These are phyloP conservation scores for Metroxylon sagu DNA, from an alignment of 176 grass and related monocot genomes.

Conservation along the genomic window DNA sequence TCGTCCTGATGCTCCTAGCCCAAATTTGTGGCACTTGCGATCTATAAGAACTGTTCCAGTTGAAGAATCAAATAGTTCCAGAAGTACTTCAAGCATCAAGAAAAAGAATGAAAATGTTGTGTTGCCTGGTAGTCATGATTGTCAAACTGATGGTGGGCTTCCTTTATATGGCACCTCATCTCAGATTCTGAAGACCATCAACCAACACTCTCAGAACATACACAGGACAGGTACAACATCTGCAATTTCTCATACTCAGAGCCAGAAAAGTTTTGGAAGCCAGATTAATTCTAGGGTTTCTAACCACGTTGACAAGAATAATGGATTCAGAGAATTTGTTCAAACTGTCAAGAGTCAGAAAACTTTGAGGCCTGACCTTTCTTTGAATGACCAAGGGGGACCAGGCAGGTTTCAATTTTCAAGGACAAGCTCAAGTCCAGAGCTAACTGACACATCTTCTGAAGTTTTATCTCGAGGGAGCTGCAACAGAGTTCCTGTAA, in stretches of 20 bases:
- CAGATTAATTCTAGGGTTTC: slow-evolving; percentile 33
- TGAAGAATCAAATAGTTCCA: slow-evolving; percentile 38
- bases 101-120: slow-evolving; percentile 31
- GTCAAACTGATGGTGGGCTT: slow-evolving; percentile 1
- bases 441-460: slow-evolving; percentile 56
- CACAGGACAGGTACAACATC: slow-evolving; percentile 22
- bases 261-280: slow-evolving; percentile 30
- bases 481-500: slow-evolving; percentile 29
- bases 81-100: slow-evolving; percentile 23
- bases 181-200: slow-evolving; percentile 33
- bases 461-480: slow-evolving; percentile 46
- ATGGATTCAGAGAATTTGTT: slow-evolving; percentile 35
- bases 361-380: slow-evolving; percentile 29
- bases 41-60: slow-evolving; percentile 25
- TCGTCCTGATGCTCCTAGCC: slow-evolving; percentile 43
- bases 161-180: slow-evolving; percentile 7
- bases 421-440: slow-evolving; percentile 77
- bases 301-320: slow-evolving; percentile 55
- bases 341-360: slow-evolving; percentile 43
- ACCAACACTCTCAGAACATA: slow-evolving; percentile 22
- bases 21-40: slow-evolving; percentile 26
- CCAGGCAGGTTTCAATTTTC: slow-evolving; percentile 55
- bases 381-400: slow-evolving; percentile 35
- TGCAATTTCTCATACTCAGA: slow-evolving; percentile 33
- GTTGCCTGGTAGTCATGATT: slow-evolving; percentile 22